These are phyloP conservation scores for Sporothrix schenckii DNA, from an alignment of 2,329 filamentous ascomycete species.

Conservation along the genomic window DNA sequence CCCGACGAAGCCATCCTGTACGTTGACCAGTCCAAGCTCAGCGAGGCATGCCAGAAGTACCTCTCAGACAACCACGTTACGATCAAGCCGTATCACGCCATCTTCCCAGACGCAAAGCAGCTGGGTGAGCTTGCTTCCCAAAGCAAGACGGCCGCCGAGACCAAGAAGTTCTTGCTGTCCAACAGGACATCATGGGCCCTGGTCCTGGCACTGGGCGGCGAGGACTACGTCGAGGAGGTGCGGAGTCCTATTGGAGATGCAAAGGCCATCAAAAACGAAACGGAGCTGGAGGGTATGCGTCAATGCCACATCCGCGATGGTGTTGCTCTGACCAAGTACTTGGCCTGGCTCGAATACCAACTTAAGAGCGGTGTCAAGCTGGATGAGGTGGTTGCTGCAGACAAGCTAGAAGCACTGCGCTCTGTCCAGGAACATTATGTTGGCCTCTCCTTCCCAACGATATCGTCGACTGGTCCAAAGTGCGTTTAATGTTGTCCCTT, in stretches of 20 bases:
- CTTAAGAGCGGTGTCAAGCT: slow-evolving; percentile 72
- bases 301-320: slow-evolving; percentile 92
- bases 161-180: slow-evolving; percentile 78
- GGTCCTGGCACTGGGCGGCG: slow-evolving; percentile 81
- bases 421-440: slow-evolving; percentile 73
- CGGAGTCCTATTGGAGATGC: slow-evolving; percentile 86
- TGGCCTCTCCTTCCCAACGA: slow-evolving; percentile 91
- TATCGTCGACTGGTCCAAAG: slow-evolving; percentile 87
- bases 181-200: slow-evolving; percentile 93
- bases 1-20: slow-evolving; percentile 77
- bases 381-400: slow-evolving; percentile 88
- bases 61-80: slow-evolving; percentile 69
- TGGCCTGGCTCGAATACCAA: slow-evolving; percentile 95
- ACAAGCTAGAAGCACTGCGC: slow-evolving; percentile 81
- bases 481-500: slow-evolving; percentile 45
- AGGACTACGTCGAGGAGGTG: slow-evolving; percentile 80
- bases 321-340: slow-evolving; percentile 86
- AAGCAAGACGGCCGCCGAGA: slow-evolving; percentile 39
- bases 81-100: slow-evolving; percentile 78
- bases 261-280: slow-evolving; percentile 92
- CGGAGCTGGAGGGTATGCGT: slow-evolving; percentile 88
- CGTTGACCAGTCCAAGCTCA: slow-evolving; percentile 78
- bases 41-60: slow-evolving; percentile 67
- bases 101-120: slow-evolving; percentile 75
- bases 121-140: slow-evolving; percentile 51